Percentiles rank a stretch among this genome's conserved stretches.
These are phyloP conservation scores for Neurospora sp. DNA, from an alignment of 495 filamentous ascomycete species.

Conservation along the genomic window DNA sequence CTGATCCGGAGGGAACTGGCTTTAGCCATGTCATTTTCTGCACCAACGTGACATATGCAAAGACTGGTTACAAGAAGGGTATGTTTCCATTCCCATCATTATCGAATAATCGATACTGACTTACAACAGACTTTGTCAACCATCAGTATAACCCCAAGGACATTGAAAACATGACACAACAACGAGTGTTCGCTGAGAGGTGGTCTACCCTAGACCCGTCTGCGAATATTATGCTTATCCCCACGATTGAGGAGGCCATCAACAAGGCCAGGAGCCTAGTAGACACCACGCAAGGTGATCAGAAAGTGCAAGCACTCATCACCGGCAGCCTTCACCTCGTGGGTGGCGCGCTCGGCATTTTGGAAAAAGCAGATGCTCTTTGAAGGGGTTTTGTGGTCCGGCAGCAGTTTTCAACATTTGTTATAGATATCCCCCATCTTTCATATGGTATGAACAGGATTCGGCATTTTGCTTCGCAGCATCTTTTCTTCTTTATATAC, in stretches of 20 bases:
- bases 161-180: slow-evolving; percentile 59
- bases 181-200: slow-evolving; percentile 60
- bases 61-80: slow-evolving; percentile 54
- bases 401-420: slow-evolving; percentile 8
- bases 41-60: slow-evolving; percentile 71
- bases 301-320: slow-evolving; percentile 39
- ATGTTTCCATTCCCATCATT: neutral
- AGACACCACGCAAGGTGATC: slow-evolving; percentile 10
- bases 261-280: slow-evolving; percentile 48
- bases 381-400: slow-evolving; percentile 4
- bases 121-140: slow-evolving; percentile 56
- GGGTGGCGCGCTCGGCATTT: slow-evolving; percentile 44
- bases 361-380: slow-evolving; percentile 35
- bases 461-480: slow-evolving; percentile 7
- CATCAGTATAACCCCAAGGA: slow-evolving; percentile 58
- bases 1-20: slow-evolving; percentile 31
- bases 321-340: slow-evolving; percentile 57
- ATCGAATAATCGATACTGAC: no score
- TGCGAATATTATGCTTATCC: slow-evolving; percentile 53
- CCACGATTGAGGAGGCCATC: slow-evolving; percentile 82
- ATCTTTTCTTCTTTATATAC: neutral
- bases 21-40: slow-evolving; percentile 85
- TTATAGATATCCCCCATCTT: slow-evolving; percentile 2
- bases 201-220: slow-evolving; percentile 59
- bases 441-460: slow-evolving; percentile 4